These are phyloP conservation scores for Colletotrichum tropicale DNA, from an alignment of 2,329 filamentous ascomycete species.

Conservation along the genomic window DNA sequence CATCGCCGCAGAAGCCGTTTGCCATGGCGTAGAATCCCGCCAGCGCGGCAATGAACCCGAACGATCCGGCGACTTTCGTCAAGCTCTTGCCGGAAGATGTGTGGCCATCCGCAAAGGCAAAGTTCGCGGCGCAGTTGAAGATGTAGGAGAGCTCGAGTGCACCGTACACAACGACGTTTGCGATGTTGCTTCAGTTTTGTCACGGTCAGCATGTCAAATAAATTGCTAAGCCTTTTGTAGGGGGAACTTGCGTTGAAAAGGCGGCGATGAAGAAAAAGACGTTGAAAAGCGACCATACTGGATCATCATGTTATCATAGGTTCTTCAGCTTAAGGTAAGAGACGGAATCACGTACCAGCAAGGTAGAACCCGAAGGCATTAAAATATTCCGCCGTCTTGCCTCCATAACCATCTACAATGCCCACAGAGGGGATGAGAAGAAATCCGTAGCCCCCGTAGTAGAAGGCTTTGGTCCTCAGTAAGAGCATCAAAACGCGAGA, in stretches of 20 bases:
- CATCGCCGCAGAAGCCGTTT: not conserved
- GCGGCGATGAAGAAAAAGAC: not conserved
- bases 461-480: not conserved
- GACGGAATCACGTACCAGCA: rapidly evolving
- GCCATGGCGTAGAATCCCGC: not conserved
- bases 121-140: not conserved
- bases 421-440: not conserved
- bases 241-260: not conserved
- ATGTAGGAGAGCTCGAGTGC: not conserved
- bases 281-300: not conserved
- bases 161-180: not conserved
- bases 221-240: not conserved
- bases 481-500: too few relatives aligned
- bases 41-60: not conserved
- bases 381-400: not conserved
- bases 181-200: not conserved
- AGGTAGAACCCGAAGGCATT: not conserved
- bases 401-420: not conserved
- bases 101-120: not conserved
- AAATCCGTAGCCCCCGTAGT: not conserved
- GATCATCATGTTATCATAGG: rapidly evolving
- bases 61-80: not conserved
- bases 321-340: not conserved
- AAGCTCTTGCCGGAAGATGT: not conserved
- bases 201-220: not conserved